Conservation (phyloP, 2,329 filamentous ascomycete species). For the Aspergillus alliaceus region DNA sequence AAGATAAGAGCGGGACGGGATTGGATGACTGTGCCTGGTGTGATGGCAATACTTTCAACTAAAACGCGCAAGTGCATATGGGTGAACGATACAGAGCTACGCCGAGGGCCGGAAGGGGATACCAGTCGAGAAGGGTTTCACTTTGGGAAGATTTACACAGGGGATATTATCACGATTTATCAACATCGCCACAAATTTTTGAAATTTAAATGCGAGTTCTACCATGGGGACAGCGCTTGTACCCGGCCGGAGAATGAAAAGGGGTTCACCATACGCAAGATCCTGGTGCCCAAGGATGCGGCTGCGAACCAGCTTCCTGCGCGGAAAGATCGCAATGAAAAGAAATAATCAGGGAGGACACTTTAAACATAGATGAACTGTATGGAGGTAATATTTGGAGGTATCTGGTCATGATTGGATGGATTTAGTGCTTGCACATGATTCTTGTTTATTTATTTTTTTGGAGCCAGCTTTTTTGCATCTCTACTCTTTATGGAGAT, state of each 20-base stretch:
- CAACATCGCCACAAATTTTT: constrained; percentile 44
- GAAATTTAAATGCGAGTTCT: constrained; percentile 47
- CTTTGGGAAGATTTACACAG: constrained; percentile 70
- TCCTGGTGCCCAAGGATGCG: constrained; percentile 31
- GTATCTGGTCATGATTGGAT: neutral
- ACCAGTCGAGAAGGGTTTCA: constrained; percentile 52
- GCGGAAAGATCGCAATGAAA: constrained; percentile 18
- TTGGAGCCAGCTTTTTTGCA: neutral
- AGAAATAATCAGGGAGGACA: constrained; percentile 1
- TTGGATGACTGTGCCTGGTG: constrained; percentile 54
- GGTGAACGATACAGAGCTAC: constrained; percentile 71
- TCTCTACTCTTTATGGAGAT: neutral
- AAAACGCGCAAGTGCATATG: constrained; percentile 74
- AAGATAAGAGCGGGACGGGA: constrained; percentile 57
- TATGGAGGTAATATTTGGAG: neutral
- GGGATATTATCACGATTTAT: constrained; percentile 76
- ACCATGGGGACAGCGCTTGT: constrained; percentile 45
- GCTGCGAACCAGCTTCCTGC: constrained; percentile 26
- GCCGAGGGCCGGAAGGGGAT: constrained; percentile 55
- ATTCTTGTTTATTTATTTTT: neutral
- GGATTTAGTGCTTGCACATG: neutral
- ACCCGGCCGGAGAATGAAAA: constrained; percentile 42
- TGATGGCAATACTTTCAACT: constrained; percentile 73
- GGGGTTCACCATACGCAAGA: constrained; percentile 42
- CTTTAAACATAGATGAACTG: neutral